phyloP scores from a whole-genome alignment of 1,284 basidiomycete species.

The Anthracocystis setariae region DNA sequence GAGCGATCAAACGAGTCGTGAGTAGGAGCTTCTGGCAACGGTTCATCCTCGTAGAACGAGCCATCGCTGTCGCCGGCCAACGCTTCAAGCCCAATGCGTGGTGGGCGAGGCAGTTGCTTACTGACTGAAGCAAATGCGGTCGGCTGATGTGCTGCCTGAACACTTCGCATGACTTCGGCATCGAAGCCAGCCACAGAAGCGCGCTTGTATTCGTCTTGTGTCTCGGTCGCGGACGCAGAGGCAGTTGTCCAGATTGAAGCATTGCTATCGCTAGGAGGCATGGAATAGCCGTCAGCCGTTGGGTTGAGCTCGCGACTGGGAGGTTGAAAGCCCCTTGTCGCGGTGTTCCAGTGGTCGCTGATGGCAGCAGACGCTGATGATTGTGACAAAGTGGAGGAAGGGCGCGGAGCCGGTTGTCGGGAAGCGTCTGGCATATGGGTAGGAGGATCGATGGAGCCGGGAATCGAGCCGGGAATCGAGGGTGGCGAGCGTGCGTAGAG shows the following conservation, averaged over 20 bases:
- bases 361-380: constrained; percentile 1
- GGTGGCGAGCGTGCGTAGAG: constrained; percentile 43
- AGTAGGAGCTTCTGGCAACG: constrained; percentile 7
- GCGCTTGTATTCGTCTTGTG: constrained; percentile 32
- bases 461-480: constrained; percentile 12
- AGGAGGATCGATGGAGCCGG: constrained; percentile 10
- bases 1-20: constrained; percentile 21
- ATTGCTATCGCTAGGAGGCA: constrained; percentile 35
- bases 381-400: constrained; percentile 1
- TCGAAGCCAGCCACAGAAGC: constrained; percentile 41
- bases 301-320: constrained; percentile 3
- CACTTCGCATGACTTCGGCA: constrained; percentile 30
- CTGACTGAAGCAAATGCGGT: background rate
- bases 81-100: constrained; percentile 13
- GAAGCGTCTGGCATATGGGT: background rate
- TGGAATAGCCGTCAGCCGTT: constrained; percentile 6
- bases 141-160: constrained; percentile 13
- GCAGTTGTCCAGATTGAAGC: constrained; percentile 42
- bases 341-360: constrained; percentile 7
- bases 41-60: constrained; percentile 48
- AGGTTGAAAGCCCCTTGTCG: constrained; percentile 28
- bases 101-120: constrained; percentile 4
- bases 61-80: constrained; percentile 43
- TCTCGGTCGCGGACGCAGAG: constrained; percentile 19
- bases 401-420: background rate